Evolutionary conservation across 768 basidiomycete species (phyloP).

Genomic region (Psilocybe tampanensis): DNA sequence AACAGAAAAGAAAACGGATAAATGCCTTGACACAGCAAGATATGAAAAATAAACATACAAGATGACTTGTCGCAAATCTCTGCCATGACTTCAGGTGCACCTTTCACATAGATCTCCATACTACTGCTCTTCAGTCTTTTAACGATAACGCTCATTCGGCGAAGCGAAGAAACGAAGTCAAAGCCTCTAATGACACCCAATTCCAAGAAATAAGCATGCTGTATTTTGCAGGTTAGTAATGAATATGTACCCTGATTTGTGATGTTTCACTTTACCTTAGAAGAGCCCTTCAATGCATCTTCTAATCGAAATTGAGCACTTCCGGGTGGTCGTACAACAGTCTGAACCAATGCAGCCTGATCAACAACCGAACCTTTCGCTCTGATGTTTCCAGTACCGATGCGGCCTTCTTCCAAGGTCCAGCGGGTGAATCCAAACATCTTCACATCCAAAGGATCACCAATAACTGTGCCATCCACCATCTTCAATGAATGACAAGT

Average conservation of each 20-base stretch:
- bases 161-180: conserved; percentile 91
- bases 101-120: conserved; percentile 99
- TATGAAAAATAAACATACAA: conserved; percentile 54
- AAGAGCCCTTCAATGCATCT: conserved; percentile 86
- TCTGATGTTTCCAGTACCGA: conserved; percentile 73
- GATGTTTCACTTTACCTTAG: conserved; percentile 56
- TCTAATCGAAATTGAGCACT: conserved; percentile 87
- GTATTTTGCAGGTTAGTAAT: background rate
- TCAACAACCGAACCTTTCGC: conserved; percentile 60
- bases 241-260: background rate
- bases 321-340: conserved; percentile 95
- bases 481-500: conserved; percentile 96
- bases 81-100: conserved; percentile 97
- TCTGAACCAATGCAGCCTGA: conserved; percentile 91
- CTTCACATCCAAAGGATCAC: conserved; percentile 94
- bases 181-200: conserved; percentile 95
- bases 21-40: background rate
- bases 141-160: conserved; percentile 97
- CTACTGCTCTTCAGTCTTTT: conserved; percentile 91
- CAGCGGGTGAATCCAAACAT: conserved; percentile 99
- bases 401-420: conserved; percentile 90
- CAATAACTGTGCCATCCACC: conserved; percentile 85
- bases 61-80: conserved; percentile 93
- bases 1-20: too few relatives aligned
- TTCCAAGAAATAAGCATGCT: conserved; percentile 98